A percentile compares a stretch with the other conserved stretches of the same genome.
phyloP scores from a whole-genome alignment of 1,284 basidiomycete species.

The Pseudozyma thailandica region DNA sequence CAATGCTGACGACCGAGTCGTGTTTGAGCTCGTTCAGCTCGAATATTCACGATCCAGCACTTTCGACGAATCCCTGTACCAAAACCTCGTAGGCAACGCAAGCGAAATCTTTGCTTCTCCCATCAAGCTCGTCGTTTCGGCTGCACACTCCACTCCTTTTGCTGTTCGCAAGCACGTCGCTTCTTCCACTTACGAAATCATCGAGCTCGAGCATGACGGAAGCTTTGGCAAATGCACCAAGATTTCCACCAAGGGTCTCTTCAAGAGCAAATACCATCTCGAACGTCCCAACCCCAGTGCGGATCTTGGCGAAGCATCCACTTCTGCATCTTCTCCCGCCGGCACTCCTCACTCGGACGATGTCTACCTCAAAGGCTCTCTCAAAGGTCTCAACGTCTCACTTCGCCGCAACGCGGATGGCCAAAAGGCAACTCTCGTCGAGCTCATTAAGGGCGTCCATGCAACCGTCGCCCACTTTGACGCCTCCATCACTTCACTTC shows the following conservation, averaged over 20 bases:
- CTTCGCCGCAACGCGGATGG: slow-evolving; percentile 33
- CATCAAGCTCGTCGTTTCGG: slow-evolving; percentile 32
- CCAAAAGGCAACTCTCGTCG: slow-evolving; percentile 31
- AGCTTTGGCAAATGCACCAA: slow-evolving; percentile 38
- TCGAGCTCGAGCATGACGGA: slow-evolving; percentile 30
- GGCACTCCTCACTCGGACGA: slow-evolving; percentile 18
- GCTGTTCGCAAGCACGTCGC: slow-evolving; percentile 47
- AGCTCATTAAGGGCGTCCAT: slow-evolving; percentile 40
- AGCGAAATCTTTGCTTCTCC: slow-evolving; percentile 26
- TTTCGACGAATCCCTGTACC: slow-evolving; percentile 30
- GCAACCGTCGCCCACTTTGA: slow-evolving; percentile 43
- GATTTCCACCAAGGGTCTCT: slow-evolving; percentile 44
- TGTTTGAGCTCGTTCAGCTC: slow-evolving; percentile 41
- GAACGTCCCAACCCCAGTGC: slow-evolving; percentile 8
- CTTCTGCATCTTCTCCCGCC: neutral
- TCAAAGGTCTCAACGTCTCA: slow-evolving; percentile 35
- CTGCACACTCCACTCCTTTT: slow-evolving; percentile 15
- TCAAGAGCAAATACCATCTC: slow-evolving; percentile 48
- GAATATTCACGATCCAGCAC: slow-evolving; percentile 12
- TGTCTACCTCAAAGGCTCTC: slow-evolving; percentile 43
- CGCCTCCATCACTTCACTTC: slow-evolving; percentile 17
- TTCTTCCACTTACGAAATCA: slow-evolving; percentile 43
- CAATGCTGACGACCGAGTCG: slow-evolving; percentile 17
- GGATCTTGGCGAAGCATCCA: neutral
- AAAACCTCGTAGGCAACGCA: slow-evolving; percentile 23